Evolutionary conservation across 2,329 filamentous ascomycete species (phyloP).

Genomic region (Alternaria hordeiaustralica): DNA sequence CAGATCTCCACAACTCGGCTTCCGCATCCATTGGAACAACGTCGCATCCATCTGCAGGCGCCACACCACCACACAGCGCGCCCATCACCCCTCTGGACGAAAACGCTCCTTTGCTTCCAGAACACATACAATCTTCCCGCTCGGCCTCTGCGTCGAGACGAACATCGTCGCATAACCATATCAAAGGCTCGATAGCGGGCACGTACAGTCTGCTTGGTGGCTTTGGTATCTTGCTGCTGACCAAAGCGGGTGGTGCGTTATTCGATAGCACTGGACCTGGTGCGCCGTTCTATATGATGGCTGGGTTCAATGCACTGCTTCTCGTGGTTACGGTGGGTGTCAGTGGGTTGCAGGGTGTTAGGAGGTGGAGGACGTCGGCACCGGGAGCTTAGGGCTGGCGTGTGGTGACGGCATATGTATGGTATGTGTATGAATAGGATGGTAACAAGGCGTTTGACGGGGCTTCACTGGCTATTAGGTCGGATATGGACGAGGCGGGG

Average conservation of each 20-base stretch:
- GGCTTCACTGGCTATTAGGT: not conserved
- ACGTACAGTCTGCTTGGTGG: conserved; percentile 93
- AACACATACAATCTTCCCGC: conserved; percentile 10
- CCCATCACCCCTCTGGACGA: conserved; percentile 36
- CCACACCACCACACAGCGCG: conserved; percentile 42
- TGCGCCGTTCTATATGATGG: conserved; percentile 95
- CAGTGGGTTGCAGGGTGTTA: conserved; percentile 14
- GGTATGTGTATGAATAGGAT: not conserved
- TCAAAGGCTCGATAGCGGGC: conserved; percentile 94
- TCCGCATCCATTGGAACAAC: conserved; percentile 19
- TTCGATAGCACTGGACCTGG: conserved; percentile 79
- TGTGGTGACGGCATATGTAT: not conserved
- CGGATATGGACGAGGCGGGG: not conserved
- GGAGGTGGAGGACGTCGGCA: conserved; percentile 5
- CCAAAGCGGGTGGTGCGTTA: conserved; percentile 84
- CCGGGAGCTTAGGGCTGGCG: not conserved
- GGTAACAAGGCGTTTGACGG: not conserved
- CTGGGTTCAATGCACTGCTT: conserved; percentile 79
- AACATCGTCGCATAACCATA: conserved; percentile 53
- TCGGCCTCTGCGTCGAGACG: not conserved
- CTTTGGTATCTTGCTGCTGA: conserved; percentile 85
- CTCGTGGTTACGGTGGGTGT: conserved; percentile 56
- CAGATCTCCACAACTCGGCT: not conserved
- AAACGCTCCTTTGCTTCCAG: conserved; percentile 36
- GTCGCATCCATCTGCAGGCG: conserved; percentile 41